phyloP scores from a whole-genome alignment of 2,329 filamentous ascomycete species.

The Fusarium torulosum region DNA sequence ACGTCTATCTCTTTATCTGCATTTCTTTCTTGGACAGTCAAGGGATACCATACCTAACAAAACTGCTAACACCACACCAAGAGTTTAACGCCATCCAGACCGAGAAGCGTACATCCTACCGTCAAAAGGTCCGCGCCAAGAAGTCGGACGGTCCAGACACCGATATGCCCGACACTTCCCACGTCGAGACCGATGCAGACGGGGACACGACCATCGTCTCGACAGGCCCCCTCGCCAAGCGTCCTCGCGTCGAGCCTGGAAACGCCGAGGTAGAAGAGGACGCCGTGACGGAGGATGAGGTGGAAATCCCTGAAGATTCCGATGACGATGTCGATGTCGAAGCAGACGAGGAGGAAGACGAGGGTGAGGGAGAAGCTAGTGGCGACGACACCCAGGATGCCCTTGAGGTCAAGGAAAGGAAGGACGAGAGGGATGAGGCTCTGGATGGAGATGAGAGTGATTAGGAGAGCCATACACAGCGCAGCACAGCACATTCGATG shows the following conservation, averaged over 20 bases:
- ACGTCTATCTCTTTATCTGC: constrained; percentile 50
- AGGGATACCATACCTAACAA: background rate
- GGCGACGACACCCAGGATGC: constrained; percentile 68
- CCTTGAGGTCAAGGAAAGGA: constrained; percentile 62
- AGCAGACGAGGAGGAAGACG: constrained; percentile 58
- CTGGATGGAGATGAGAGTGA: constrained; percentile 73
- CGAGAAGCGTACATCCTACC: constrained; percentile 79
- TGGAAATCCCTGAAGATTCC: constrained; percentile 60
- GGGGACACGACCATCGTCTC: constrained; percentile 52
- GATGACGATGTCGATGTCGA: constrained; percentile 66
- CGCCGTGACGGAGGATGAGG: constrained; percentile 57
- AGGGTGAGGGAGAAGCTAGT: constrained; percentile 60
- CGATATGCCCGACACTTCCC: constrained; percentile 54
- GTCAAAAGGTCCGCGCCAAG: constrained; percentile 75
- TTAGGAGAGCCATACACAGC: constrained; percentile 46
- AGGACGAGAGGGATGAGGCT: constrained; percentile 69
- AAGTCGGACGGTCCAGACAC: constrained; percentile 60
- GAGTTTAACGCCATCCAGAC: constrained; percentile 81
- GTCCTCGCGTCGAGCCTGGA: constrained; percentile 61
- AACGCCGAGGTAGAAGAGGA: constrained; percentile 55
- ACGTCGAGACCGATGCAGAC: constrained; percentile 47
- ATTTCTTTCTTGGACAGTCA: background rate
- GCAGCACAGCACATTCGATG: background rate
- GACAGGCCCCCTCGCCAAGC: constrained; percentile 56
- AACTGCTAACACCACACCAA: constrained; percentile 47